phyloP scores from a whole-genome alignment of 2,329 filamentous ascomycete genomes.

The Hypoxylon sp. region DNA sequence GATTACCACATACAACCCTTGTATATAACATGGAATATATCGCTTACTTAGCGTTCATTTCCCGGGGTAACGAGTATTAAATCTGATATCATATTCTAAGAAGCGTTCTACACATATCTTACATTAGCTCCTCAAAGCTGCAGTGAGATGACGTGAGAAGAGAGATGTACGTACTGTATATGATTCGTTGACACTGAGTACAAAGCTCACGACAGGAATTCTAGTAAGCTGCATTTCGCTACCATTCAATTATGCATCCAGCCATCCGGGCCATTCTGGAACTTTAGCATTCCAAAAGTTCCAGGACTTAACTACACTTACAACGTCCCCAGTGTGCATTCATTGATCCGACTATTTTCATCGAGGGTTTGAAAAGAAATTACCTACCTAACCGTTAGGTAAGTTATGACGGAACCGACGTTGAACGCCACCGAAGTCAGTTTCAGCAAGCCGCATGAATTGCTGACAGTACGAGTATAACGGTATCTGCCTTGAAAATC shows the following conservation, averaged over 20 bases:
- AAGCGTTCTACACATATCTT: not conserved
- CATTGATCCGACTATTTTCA: not conserved
- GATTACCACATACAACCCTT: not conserved
- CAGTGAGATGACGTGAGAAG: constrained; percentile 18
- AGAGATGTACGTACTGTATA: not conserved
- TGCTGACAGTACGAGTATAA: constrained; percentile 2
- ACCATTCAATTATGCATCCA: not conserved
- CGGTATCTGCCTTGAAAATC: constrained; percentile 1
- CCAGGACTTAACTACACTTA: not conserved
- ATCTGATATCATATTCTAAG: constrained; percentile 11
- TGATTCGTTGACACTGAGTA: not conserved
- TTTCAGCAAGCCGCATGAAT: constrained; percentile 8
- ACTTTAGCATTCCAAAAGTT: constrained; percentile 4
- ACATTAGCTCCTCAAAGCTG: constrained; percentile 2
- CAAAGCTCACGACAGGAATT: not conserved
- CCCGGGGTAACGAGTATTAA: not conserved
- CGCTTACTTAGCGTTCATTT: not conserved
- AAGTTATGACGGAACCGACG: constrained; percentile 10
- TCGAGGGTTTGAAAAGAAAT: constrained; percentile 9
- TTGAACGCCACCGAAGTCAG: not conserved
- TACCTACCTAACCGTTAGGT: no score
- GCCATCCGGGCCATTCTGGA: not conserved
- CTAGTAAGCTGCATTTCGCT: constrained; percentile 9
- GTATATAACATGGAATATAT: constrained; percentile 1
- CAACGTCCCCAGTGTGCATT: not conserved